Evolutionary conservation across 352 stramenopile species (phyloP).

Genomic region (Phytopythium oedochilum): DNA sequence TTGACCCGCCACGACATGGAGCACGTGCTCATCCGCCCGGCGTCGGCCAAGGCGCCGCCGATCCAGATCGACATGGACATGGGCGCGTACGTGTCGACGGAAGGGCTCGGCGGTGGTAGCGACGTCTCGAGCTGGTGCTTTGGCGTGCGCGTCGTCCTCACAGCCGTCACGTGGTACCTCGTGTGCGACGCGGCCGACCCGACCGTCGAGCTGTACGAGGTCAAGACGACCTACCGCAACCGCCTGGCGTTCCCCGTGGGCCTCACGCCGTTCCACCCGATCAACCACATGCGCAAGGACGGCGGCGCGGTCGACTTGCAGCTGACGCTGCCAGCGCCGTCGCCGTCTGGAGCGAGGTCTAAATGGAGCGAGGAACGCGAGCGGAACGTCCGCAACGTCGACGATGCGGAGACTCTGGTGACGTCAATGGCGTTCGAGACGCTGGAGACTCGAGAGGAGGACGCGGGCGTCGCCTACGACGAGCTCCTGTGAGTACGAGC

Average conservation of each 20-base stretch:
- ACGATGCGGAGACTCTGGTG: neutral
- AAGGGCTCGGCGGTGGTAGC: constrained; percentile 10
- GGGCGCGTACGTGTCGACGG: constrained; percentile 30
- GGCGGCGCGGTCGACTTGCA: constrained; percentile 30
- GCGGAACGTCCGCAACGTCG: neutral
- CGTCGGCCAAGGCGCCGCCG: constrained; percentile 51
- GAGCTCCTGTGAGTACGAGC: constrained; percentile 13
- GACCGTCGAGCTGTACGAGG: constrained; percentile 42
- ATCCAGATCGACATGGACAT: constrained; percentile 55
- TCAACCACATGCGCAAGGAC: constrained; percentile 49
- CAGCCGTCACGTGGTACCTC: constrained; percentile 62
- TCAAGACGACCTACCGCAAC: constrained; percentile 59
- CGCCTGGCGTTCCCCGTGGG: constrained; percentile 55
- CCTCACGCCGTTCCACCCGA: constrained; percentile 44
- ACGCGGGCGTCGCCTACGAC: constrained; percentile 5
- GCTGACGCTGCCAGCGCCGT: constrained; percentile 11
- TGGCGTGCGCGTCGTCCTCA: constrained; percentile 45
- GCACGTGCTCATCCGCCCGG: constrained; percentile 57
- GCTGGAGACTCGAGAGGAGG: neutral
- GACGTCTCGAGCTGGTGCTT: constrained; percentile 39
- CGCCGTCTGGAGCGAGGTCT: neutral
- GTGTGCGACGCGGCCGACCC: constrained; percentile 67
- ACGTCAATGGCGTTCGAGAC: neutral
- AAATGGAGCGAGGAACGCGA: neutral
- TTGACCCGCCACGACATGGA: constrained; percentile 47